Conservation (phyloP, 1,139 yeast genomes). For the Hyphopichia fennica region DNA sequence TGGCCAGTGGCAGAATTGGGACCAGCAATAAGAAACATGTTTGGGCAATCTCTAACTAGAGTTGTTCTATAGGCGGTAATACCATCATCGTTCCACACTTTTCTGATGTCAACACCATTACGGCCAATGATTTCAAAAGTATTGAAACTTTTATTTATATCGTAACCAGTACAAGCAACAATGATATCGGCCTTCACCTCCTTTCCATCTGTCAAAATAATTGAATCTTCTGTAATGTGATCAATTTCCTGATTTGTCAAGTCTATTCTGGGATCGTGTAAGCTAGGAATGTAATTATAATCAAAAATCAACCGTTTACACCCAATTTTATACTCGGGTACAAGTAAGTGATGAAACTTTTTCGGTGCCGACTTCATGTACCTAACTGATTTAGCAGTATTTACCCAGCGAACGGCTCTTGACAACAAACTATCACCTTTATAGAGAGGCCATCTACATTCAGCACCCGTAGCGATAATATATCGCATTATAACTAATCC, state of each 20-base stretch:
- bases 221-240: slow-evolving; percentile 27
- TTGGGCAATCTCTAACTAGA: slow-evolving; percentile 36
- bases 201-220: slow-evolving; percentile 30
- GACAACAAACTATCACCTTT: slow-evolving; percentile 30
- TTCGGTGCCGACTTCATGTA: slow-evolving; percentile 40
- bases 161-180: slow-evolving; percentile 48
- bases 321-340: slow-evolving; percentile 44
- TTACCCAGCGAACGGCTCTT: slow-evolving; percentile 25
- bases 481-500: slow-evolving; percentile 30
- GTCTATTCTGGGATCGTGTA: slow-evolving; percentile 32
- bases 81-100: slow-evolving; percentile 32
- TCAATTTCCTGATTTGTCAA: slow-evolving; percentile 25
- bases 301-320: slow-evolving; percentile 46
- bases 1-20: slow-evolving; percentile 49
- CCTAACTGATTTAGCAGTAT: slow-evolving; percentile 15
- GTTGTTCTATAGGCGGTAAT: slow-evolving; percentile 38
- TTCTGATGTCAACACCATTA: slow-evolving; percentile 20
- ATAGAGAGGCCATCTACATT: slow-evolving; percentile 36
- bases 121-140: slow-evolving; percentile 26
- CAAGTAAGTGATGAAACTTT: slow-evolving; percentile 29
- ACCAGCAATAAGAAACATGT: slow-evolving; percentile 38
- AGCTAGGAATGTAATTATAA: slow-evolving; percentile 33
- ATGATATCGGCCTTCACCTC: slow-evolving; percentile 38
- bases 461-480: slow-evolving; percentile 31
- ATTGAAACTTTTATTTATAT: slow-evolving; percentile 18